phyloP scores from a whole-genome alignment of 768 basidiomycete genomes.

The Kwoniella dendrophila region DNA sequence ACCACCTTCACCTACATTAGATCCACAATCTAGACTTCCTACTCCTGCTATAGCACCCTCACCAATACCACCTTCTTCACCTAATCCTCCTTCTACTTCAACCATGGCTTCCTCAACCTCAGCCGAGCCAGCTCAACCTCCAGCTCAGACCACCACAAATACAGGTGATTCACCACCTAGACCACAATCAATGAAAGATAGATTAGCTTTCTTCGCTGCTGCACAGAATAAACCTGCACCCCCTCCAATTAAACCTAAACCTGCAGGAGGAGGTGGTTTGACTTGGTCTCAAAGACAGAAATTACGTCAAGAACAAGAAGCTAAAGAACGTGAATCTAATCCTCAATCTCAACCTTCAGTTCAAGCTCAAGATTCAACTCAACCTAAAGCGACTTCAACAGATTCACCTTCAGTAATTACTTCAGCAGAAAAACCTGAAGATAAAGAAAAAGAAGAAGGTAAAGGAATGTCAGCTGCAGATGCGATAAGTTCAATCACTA shows the following conservation, averaged over 20 bases:
- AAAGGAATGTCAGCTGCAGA: slow-evolving; percentile 66
- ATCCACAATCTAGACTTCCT: slow-evolving; percentile 12
- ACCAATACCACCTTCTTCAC: slow-evolving; percentile 6
- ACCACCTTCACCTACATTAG: slow-evolving; percentile 20
- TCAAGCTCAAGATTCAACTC: slow-evolving; percentile 3
- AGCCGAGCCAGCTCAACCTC: slow-evolving; percentile 1
- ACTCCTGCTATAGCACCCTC: slow-evolving; percentile 17
- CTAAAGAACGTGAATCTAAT: slow-evolving; percentile 38
- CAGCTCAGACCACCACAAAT: slow-evolving; percentile 1
- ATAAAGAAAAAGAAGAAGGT: slow-evolving; percentile 14
- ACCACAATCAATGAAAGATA: slow-evolving; percentile 51
- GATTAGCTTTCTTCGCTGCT: slow-evolving; percentile 52
- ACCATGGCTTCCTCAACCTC: slow-evolving; percentile 17
- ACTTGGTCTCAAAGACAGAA: slow-evolving; percentile 56
- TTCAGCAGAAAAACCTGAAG: slow-evolving; percentile 1
- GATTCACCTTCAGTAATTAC: slow-evolving; percentile 3
- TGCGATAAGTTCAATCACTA: slow-evolving; percentile 81
- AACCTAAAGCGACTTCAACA: slow-evolving; percentile 17
- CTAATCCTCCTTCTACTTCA: slow-evolving; percentile 19
- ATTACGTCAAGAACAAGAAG: slow-evolving; percentile 49
- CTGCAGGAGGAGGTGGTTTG: slow-evolving; percentile 43
- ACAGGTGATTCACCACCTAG: slow-evolving; percentile 18
- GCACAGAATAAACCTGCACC: slow-evolving; percentile 43
- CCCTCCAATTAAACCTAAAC: slow-evolving; percentile 54
- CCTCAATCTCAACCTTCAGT: slow-evolving; percentile 16